These are phyloP conservation scores for Mariannaea elegans DNA, from an alignment of 2,329 filamentous ascomycete genomes.

Conservation along the genomic window DNA sequence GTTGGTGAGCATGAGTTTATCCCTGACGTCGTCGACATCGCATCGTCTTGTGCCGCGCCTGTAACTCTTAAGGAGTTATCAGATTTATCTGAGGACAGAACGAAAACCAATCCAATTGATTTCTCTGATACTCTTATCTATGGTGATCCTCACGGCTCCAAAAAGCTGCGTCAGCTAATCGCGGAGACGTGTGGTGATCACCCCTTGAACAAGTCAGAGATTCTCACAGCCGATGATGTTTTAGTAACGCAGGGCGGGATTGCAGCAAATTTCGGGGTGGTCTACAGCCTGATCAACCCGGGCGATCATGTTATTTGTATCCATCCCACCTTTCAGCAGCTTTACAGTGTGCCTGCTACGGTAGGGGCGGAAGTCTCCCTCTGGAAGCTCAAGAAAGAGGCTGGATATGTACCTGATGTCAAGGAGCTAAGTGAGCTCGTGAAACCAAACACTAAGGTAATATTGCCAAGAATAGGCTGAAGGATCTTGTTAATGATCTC, in stretches of 20 bases:
- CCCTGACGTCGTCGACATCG: slow-evolving; percentile 1
- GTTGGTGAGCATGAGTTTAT: neutral
- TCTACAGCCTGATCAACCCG: neutral
- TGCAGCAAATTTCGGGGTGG: neutral
- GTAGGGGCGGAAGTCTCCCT: slow-evolving; percentile 11
- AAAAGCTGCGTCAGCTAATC: neutral
- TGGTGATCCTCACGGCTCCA: slow-evolving; percentile 4
- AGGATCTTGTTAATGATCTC: neutral
- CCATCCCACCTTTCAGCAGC: slow-evolving; percentile 10
- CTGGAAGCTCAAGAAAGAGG: slow-evolving; percentile 3
- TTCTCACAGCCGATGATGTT: neutral
- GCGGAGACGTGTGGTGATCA: neutral
- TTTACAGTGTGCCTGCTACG: neutral
- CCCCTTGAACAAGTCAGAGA: neutral
- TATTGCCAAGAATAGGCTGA: neutral
- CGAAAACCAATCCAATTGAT: neutral
- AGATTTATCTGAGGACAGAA: neutral
- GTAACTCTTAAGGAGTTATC: neutral
- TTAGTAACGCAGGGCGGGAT: slow-evolving; percentile 10
- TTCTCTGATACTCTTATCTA: neutral
- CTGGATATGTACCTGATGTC: neutral
- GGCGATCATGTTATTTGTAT: slow-evolving; percentile 10
- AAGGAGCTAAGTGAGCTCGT: neutral
- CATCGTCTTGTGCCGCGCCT: slow-evolving; percentile 4
- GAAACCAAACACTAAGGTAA: slow-evolving; percentile 8